Conservation (phyloP, 164 flowering plant species). For the Houttuynia cordata region DNA sequence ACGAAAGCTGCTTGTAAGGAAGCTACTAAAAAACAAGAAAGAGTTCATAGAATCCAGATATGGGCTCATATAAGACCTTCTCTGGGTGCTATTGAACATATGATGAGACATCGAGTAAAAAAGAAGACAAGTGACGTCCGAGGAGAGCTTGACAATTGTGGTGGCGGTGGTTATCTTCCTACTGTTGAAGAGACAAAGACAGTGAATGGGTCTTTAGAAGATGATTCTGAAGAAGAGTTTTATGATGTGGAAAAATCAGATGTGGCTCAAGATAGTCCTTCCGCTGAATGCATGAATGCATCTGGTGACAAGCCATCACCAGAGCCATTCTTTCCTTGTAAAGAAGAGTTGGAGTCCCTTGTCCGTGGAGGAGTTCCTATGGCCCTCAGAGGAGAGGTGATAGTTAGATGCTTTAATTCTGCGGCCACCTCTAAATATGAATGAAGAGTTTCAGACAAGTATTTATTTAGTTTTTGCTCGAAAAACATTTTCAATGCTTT, state of each 20-base stretch:
- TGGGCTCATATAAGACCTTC: constrained; percentile 82
- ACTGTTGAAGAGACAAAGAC: constrained; percentile 20
- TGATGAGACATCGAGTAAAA: constrained; percentile 81
- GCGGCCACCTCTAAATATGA: neutral
- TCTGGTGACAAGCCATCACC: constrained; percentile 16
- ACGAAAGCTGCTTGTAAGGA: constrained; percentile 18
- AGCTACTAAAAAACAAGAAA: constrained; percentile 14
- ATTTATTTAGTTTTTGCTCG: no score
- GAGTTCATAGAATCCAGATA: constrained; percentile 30
- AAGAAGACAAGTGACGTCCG: constrained; percentile 24
- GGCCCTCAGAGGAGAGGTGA: constrained; percentile 97
- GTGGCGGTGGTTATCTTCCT: constrained; percentile 23
- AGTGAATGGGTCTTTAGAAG: constrained; percentile 21
- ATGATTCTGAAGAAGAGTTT: constrained; percentile 88
- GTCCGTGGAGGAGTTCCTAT: constrained; percentile 95
- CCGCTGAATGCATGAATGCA: constrained; percentile 24
- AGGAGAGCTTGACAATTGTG: constrained; percentile 23
- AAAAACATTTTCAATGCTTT: no score
- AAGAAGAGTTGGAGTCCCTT: constrained; percentile 81
- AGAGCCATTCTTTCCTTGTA: constrained; percentile 51
- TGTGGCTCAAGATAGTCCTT: constrained; percentile 39
- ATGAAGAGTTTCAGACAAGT: neutral
- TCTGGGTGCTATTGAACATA: constrained; percentile 56
- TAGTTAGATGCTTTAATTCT: neutral
- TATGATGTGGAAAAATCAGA: constrained; percentile 86